Evolutionary conservation across 83 land plant species (phyloP).

Genomic region (Thuja plicata): DNA sequence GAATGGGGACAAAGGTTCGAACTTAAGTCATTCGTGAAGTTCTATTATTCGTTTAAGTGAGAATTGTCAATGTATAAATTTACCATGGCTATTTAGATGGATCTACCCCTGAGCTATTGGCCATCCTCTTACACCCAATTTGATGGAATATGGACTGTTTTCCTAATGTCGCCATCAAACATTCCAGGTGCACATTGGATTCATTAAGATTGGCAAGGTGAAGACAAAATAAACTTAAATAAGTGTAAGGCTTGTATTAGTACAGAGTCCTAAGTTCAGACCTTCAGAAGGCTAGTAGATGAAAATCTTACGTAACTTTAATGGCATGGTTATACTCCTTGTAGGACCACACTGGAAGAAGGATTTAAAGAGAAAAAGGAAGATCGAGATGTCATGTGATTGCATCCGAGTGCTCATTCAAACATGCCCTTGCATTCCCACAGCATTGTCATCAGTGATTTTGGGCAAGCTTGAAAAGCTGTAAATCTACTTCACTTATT

Average conservation of each 20-base stretch:
- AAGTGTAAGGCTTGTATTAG: neutral
- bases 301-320: neutral
- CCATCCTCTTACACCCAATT: neutral
- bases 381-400: conserved; percentile 10
- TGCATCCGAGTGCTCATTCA: conserved; percentile 29
- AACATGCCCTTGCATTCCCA: conserved; percentile 31
- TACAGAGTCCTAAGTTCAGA: neutral
- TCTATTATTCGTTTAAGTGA: neutral
- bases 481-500: conserved; percentile 15
- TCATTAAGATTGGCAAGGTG: neutral
- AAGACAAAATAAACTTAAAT: too few relatives aligned
- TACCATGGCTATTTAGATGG: neutral
- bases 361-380: neutral
- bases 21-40: neutral
- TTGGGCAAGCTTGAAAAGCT: conserved; percentile 37
- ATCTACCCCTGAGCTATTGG: neutral
- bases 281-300: neutral
- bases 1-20: too few relatives aligned
- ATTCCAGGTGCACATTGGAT: neutral
- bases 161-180: neutral
- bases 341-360: neutral
- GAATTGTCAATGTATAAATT: too few relatives aligned
- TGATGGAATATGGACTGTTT: neutral
- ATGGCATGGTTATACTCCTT: neutral
- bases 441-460: conserved; percentile 33